Evolutionary conservation across 352 stramenopile genomes (phyloP).

Genomic region (Globisporangium nodosum): DNA sequence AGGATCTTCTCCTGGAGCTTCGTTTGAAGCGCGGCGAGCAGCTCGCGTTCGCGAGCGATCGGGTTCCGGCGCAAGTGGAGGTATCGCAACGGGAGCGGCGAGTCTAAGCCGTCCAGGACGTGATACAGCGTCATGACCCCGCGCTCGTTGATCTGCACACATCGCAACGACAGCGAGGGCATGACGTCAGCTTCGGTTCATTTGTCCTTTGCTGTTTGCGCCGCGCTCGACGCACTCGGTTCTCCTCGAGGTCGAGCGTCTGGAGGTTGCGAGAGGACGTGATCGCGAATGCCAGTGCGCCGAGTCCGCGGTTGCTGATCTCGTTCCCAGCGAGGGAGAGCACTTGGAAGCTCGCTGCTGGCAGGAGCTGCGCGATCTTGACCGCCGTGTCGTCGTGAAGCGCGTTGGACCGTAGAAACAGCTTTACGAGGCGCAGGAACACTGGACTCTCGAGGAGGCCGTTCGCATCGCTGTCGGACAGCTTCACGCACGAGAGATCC

Average conservation of each 20-base stretch:
- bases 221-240: conserved; percentile 22
- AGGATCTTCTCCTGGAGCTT: conserved; percentile 45
- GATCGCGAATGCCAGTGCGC: conserved; percentile 39
- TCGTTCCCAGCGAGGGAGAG: conserved; percentile 41
- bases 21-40: conserved; percentile 17
- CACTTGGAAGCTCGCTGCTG: conserved; percentile 17
- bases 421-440: conserved; percentile 14
- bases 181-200: neutral
- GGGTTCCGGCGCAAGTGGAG: conserved; percentile 32
- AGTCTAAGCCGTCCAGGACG: conserved; percentile 21
- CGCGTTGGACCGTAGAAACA: conserved; percentile 43
- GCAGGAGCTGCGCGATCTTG: conserved; percentile 16
- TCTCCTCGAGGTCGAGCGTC: conserved; percentile 43
- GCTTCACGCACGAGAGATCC: conserved; percentile 43
- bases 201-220: neutral
- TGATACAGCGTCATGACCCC: conserved; percentile 33
- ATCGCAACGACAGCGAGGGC: neutral
- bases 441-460: conserved; percentile 14
- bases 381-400: conserved; percentile 24
- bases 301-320: conserved; percentile 31
- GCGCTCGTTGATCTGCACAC: conserved; percentile 25
- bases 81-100: conserved; percentile 30
- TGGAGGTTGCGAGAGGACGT: conserved; percentile 28
- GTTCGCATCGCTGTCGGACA: conserved; percentile 18
- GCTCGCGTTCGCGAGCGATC: neutral